Conservation (phyloP, 306 rosid genomes). For the Herpetospermum pedunculosum region DNA sequence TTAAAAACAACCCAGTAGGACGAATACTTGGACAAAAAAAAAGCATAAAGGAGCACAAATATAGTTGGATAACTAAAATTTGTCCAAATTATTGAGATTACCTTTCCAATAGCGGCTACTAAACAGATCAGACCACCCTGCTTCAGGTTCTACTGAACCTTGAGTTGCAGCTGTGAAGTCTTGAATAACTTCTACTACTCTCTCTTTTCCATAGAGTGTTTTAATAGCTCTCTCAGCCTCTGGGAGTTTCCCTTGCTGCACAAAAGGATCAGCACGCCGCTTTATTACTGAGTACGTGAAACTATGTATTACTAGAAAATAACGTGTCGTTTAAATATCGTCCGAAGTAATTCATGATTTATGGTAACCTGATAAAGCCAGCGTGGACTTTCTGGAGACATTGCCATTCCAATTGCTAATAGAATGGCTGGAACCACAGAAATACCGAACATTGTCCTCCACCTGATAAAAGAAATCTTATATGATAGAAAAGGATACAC, state of each 20-base stretch:
- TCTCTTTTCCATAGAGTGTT: slow-evolving; percentile 73
- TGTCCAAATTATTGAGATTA: slow-evolving; percentile 11
- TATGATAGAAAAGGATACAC: not conserved
- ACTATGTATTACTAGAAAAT: not conserved
- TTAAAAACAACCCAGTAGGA: not conserved
- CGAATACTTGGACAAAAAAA: not conserved
- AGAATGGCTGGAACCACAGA: slow-evolving; percentile 72
- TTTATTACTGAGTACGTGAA: not conserved
- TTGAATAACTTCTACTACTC: slow-evolving; percentile 51
- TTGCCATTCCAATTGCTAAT: slow-evolving; percentile 81
- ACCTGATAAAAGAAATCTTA: slow-evolving; percentile 35
- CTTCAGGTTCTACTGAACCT: slow-evolving; percentile 87
- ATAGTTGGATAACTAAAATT: not conserved
- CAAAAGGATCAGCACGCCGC: not conserved
- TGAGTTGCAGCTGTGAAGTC: slow-evolving; percentile 52
- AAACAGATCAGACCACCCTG: slow-evolving; percentile 94
- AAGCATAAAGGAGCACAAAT: not conserved
- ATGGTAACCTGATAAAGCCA: slow-evolving; percentile 84
- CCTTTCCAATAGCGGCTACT: slow-evolving; percentile 91
- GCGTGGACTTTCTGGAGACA: slow-evolving; percentile 94
- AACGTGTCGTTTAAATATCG: not conserved
- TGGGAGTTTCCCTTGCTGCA: slow-evolving; percentile 76
- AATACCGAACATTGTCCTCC: slow-evolving; percentile 94
- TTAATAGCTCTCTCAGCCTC: slow-evolving; percentile 73
- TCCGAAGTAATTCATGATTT: not conserved